Evolutionary conservation across 2,329 filamentous ascomycete genomes (phyloP).

Genomic region (Chrysoporthe puriensis): DNA sequence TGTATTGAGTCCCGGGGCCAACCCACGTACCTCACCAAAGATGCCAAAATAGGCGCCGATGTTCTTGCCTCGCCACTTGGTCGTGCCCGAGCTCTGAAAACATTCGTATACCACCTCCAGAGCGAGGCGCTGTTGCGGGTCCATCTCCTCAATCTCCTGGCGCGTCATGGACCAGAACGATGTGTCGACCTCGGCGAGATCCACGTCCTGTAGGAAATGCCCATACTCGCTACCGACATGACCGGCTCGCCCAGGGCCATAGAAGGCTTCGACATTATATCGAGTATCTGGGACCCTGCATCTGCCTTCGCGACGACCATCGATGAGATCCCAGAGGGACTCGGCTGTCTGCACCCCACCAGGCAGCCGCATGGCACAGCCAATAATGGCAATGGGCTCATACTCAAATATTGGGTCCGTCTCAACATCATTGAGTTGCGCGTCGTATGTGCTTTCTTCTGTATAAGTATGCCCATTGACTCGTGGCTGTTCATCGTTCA

Average conservation of each 20-base stretch:
- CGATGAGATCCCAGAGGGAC: slow-evolving; percentile 39
- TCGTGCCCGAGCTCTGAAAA: slow-evolving; percentile 32
- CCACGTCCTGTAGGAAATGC: slow-evolving; percentile 17
- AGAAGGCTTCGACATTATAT: slow-evolving; percentile 35
- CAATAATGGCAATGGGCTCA: slow-evolving; percentile 39
- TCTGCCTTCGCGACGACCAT: slow-evolving; percentile 34
- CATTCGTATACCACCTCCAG: slow-evolving; percentile 24
- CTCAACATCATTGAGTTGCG: neutral
- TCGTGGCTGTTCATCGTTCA: neutral
- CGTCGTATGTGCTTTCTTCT: neutral
- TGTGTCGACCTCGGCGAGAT: slow-evolving; percentile 14
- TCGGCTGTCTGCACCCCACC: slow-evolving; percentile 34
- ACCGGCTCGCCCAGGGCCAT: slow-evolving; percentile 41
- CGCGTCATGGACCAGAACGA: slow-evolving; percentile 15
- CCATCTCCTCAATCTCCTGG: slow-evolving; percentile 6
- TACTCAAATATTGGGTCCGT: neutral
- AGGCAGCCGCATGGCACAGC: slow-evolving; percentile 40
- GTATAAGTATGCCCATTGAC: neutral
- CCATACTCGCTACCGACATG: slow-evolving; percentile 35
- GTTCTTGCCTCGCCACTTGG: slow-evolving; percentile 29
- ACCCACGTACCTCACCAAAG: neutral
- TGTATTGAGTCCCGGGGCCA: neutral
- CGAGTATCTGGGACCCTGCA: slow-evolving; percentile 35
- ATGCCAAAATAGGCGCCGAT: slow-evolving; percentile 33
- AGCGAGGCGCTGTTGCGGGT: slow-evolving; percentile 20